Evolutionary conservation across 257 asterid genomes (phyloP).

Genomic region (Sherardia arvensis): DNA sequence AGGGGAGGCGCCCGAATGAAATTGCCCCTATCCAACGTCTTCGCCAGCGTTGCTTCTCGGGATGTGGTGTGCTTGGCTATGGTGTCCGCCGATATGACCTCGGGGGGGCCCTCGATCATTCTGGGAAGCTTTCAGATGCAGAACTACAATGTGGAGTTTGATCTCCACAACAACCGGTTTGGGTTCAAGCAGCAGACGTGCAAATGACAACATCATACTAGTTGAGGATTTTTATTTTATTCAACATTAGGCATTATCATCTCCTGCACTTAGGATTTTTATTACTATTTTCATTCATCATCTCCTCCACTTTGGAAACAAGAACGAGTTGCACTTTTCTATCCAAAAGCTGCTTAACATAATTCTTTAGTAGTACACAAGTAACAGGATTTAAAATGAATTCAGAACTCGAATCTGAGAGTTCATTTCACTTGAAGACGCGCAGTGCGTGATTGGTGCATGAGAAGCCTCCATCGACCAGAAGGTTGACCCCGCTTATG

Average conservation of each 20-base stretch:
- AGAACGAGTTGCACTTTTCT: too few relatives aligned
- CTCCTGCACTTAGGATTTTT: too few relatives aligned
- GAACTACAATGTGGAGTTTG: constrained; percentile 66
- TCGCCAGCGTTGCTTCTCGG: constrained; percentile 33
- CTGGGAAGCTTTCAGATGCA: constrained; percentile 83
- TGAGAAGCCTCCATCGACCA: constrained; percentile 90
- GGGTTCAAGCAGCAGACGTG: constrained; percentile 61
- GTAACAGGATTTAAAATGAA: too few relatives aligned
- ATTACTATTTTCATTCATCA: too few relatives aligned
- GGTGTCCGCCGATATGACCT: constrained; percentile 34
- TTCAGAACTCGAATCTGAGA: too few relatives aligned
- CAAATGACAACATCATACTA: constrained; percentile 15
- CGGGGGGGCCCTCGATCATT: constrained; percentile 79
- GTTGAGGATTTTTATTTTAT: too few relatives aligned
- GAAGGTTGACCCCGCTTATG: constrained; percentile 68
- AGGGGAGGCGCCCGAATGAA: constrained; percentile 70
- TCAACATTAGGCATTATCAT: not conserved
- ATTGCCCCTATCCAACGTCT: constrained; percentile 63
- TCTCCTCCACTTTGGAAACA: too few relatives aligned
- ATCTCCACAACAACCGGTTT: constrained; percentile 56
- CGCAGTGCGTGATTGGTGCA: constrained; percentile 48
- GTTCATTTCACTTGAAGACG: constrained; percentile 65
- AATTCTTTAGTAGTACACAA: too few relatives aligned
- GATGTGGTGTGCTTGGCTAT: constrained; percentile 43
- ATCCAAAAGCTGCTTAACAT: too few relatives aligned